phyloP scores from a whole-genome alignment of 805 yeast species.

The Candida patagonica region DNA sequence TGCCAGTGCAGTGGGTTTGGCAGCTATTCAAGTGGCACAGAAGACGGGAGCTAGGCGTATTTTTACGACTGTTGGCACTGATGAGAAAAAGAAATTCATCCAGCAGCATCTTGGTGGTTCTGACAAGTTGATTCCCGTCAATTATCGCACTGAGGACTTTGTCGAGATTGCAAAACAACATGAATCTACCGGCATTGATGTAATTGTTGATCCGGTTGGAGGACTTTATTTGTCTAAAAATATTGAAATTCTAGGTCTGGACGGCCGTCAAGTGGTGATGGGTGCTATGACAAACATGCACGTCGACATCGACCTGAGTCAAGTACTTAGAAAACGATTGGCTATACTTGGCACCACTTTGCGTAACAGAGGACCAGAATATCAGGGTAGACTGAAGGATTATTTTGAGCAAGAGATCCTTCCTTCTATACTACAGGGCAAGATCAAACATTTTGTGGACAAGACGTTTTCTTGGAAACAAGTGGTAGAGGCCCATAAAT shows the following conservation, averaged over 20 bases:
- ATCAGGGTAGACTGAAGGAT: slow-evolving; percentile 20
- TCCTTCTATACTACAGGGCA: slow-evolving; percentile 20
- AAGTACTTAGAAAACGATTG: slow-evolving; percentile 21
- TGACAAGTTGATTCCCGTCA: slow-evolving; percentile 23
- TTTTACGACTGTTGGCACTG: slow-evolving; percentile 27
- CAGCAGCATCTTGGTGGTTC: slow-evolving; percentile 14
- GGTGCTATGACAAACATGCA: slow-evolving; percentile 20
- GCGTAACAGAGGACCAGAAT: slow-evolving; percentile 20
- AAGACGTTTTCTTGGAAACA: slow-evolving; percentile 17
- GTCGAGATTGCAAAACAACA: slow-evolving; percentile 15
- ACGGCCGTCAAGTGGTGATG: slow-evolving; percentile 24
- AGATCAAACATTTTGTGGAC: slow-evolving; percentile 20
- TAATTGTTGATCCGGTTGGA: slow-evolving; percentile 27
- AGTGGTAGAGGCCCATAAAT: slow-evolving; percentile 21
- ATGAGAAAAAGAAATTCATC: slow-evolving; percentile 20
- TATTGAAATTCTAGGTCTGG: slow-evolving; percentile 19
- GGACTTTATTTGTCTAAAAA: slow-evolving; percentile 17
- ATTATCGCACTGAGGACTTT: slow-evolving; percentile 21
- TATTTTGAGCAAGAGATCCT: slow-evolving; percentile 19
- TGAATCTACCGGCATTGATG: slow-evolving; percentile 21
- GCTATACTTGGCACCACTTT: slow-evolving; percentile 25
- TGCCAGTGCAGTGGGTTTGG: slow-evolving; percentile 28
- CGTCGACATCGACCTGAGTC: slow-evolving; percentile 16
- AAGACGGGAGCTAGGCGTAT: slow-evolving; percentile 27
- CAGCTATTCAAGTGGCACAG: slow-evolving; percentile 31